Conservation (phyloP, 495 filamentous ascomycete genomes). For the Halenospora varia region DNA sequence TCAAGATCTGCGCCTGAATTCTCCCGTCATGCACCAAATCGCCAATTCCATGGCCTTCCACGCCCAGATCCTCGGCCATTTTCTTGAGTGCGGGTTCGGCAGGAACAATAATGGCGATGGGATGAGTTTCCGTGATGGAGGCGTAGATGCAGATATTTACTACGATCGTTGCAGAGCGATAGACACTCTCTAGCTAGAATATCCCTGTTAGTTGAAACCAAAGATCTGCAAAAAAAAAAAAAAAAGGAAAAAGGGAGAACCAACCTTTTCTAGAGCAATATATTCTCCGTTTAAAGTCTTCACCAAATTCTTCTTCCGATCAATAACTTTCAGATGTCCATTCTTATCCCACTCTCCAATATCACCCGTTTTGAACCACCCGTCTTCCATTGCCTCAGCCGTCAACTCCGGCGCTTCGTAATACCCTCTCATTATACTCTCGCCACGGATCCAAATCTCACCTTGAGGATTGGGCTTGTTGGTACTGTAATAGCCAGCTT, state of each 20-base stretch:
- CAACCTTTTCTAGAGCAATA: constrained; percentile 86
- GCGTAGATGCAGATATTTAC: constrained; percentile 95
- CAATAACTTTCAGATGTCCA: constrained; percentile 82
- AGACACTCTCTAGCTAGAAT: constrained; percentile 78
- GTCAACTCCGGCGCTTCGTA: constrained; percentile 81
- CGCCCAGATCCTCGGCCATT: constrained; percentile 66
- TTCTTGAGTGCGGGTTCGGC: constrained; percentile 78
- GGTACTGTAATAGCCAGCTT: constrained; percentile 82
- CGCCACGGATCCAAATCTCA: constrained; percentile 88
- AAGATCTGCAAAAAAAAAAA: constrained; percentile 44
- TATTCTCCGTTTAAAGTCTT: constrained; percentile 97
- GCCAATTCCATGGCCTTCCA: constrained; percentile 66
- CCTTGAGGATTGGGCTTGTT: constrained; percentile 86
- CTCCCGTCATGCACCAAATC: constrained; percentile 77
- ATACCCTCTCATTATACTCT: constrained; percentile 66
- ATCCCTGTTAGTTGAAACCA: constrained; percentile 23
- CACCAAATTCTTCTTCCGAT: constrained; percentile 96
- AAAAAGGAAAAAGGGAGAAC: neutral
- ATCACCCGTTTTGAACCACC: constrained; percentile 95
- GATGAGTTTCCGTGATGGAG: constrained; percentile 71
- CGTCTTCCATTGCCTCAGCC: constrained; percentile 65
- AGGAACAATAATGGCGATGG: constrained; percentile 90
- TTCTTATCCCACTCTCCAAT: constrained; percentile 82
- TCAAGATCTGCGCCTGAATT: constrained; percentile 67
- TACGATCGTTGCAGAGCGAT: constrained; percentile 78